Evolutionary conservation across 305 asterid genomes (phyloP), one percentile per base, ranked within the genome.

Genomic region (Fraxinus platypoda): DNA sequence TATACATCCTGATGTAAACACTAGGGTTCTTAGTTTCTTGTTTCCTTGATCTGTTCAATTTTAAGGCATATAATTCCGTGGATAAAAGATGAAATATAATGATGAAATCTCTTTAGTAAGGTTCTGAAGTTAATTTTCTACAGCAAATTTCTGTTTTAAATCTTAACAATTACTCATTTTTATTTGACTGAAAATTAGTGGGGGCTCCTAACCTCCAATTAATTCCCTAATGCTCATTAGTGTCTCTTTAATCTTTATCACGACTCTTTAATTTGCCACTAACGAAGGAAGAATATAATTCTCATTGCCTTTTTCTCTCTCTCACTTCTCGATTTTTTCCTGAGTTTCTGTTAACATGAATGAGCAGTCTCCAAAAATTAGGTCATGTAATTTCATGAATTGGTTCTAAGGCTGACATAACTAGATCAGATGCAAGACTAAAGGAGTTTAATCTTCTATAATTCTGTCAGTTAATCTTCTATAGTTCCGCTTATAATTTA

Each of bases 291-390:
- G 70, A 59, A 21, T 57, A 17, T 17, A 17, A 57, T 59, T 59
- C 70, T 59, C 1, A 21, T 21, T 19, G 11, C 21, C 6, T 17
- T n/a, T 57, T 0, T 6, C 30, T 8, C 17, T 19, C 26, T 59
- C 13, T n/a, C n/a, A 19, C 26, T 59, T 11, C 2, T 59, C 23
- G 13, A 19, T 59, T 8, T 52, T 52, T 13, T 94, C 91, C 89
- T 94, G 97, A 93, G 91, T 90, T 84, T 34, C 8, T 6, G 8
- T 5, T 34, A 4, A 34, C 8, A 33, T 33, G 35, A 33, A 4
- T 33, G 57, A 83, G 91, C 88, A 84, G 81, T 17, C 13, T 52
- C 21, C 4, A 4, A n/a, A n/a, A n/a, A n/a, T 52, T 4, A 52
- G 6, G 17, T 3, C 17, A 46, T 46, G 19, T 13, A 12, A 2